phyloP scores from a whole-genome alignment of 768 basidiomycete species.

The Butyriboletus loyo region DNA sequence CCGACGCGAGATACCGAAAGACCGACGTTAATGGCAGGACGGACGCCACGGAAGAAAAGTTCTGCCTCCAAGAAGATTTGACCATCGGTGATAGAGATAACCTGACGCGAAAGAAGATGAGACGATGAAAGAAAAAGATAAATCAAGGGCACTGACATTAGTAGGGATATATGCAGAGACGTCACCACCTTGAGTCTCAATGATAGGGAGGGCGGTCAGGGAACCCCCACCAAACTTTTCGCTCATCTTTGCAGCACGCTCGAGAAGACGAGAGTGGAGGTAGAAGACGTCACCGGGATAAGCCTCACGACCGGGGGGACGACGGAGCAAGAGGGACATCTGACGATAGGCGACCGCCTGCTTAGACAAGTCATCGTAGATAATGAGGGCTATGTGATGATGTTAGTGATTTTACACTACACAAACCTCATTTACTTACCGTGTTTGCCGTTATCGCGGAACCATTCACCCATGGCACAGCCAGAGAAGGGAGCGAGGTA shows the following conservation, averaged over 20 bases:
- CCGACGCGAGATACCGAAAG: constrained; percentile 99
- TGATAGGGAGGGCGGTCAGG: constrained; percentile 97
- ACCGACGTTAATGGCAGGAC: constrained; percentile 99
- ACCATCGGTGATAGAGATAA: constrained; percentile 99
- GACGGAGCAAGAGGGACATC: constrained; percentile 99
- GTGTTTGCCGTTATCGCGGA: constrained; percentile 99
- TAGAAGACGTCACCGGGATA: constrained; percentile 99
- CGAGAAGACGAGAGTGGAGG: constrained; percentile 99
- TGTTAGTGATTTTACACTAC: constrained; percentile 10
- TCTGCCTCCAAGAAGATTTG: constrained; percentile 99
- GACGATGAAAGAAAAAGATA: not conserved
- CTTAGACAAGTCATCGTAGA: constrained; percentile 99
- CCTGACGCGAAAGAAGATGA: constrained; percentile 43
- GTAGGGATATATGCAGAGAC: constrained; percentile 99
- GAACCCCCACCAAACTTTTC: constrained; percentile 99
- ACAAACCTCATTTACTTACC: constrained; percentile 46
- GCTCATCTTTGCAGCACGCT: constrained; percentile 99
- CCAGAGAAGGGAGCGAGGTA: constrained; percentile 99
- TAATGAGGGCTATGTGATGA: constrained; percentile 71
- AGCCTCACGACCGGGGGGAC: constrained; percentile 99
- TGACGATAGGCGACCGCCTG: constrained; percentile 99
- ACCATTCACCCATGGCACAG: constrained; percentile 99
- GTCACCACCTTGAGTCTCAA: constrained; percentile 99
- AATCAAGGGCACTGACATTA: constrained; percentile 50
- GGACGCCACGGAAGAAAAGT: constrained; percentile 99